These are phyloP conservation scores for Aspergillus sclerotioniger DNA, from an alignment of 495 filamentous ascomycete species.

Conservation along the genomic window DNA sequence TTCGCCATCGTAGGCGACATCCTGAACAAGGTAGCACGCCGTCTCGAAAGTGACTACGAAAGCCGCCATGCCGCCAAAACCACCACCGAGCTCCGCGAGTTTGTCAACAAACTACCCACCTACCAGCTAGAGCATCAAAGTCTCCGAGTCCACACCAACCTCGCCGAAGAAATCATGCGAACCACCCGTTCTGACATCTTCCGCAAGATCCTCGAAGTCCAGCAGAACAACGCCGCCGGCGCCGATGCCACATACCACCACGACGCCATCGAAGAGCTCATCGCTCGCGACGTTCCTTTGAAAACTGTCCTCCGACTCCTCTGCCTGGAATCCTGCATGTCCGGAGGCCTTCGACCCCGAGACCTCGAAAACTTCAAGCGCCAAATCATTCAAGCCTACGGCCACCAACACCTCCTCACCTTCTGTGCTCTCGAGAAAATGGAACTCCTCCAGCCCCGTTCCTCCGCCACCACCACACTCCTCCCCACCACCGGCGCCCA, in stretches of 20 bases:
- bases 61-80: conserved; percentile 85
- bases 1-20: conserved; percentile 90
- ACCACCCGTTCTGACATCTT: conserved; percentile 85
- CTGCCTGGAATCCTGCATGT: conserved; percentile 87
- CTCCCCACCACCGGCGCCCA: conserved; percentile 61
- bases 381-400: conserved; percentile 87
- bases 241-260: conserved; percentile 85
- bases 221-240: conserved; percentile 93
- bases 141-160: conserved; percentile 82
- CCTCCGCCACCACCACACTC: conserved; percentile 67
- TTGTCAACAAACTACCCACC: conserved; percentile 84
- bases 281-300: conserved; percentile 77
- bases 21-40: conserved; percentile 85
- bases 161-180: conserved; percentile 94
- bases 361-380: conserved; percentile 89
- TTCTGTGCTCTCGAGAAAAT: conserved; percentile 88
- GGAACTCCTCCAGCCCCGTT: conserved; percentile 71
- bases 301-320: conserved; percentile 78
- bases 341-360: conserved; percentile 79
- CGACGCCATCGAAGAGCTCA: conserved; percentile 88
- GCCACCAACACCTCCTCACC: conserved; percentile 89
- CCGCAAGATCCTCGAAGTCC: conserved; percentile 82
- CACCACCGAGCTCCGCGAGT: conserved; percentile 84
- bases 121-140: conserved; percentile 94
- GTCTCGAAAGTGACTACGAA: conserved; percentile 85